These are phyloP conservation scores for Plectranthus barbatus DNA, from an alignment of 257 asterid genomes.

Conservation along the genomic window DNA sequence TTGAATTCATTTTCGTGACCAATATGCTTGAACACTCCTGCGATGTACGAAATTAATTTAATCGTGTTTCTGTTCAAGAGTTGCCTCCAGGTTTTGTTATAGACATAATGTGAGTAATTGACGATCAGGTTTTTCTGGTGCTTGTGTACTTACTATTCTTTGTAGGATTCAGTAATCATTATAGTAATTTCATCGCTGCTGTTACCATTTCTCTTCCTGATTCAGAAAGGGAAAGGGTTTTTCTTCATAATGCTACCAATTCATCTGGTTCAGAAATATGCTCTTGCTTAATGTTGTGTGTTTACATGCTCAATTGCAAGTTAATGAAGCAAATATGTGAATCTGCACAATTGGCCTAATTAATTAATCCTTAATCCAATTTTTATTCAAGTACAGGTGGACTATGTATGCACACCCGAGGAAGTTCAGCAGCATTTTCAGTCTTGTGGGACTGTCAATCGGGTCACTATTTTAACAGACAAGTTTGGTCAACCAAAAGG, in stretches of 20 bases:
- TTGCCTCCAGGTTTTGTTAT: neutral
- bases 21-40: neutral
- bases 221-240: neutral
- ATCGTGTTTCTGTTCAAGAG: neutral
- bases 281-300: neutral
- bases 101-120: neutral
- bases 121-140: neutral
- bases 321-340: neutral
- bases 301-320: neutral
- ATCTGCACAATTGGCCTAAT: neutral
- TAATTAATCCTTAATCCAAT: neutral
- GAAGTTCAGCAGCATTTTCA: slow-evolving; percentile 55
- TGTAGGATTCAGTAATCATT: neutral
- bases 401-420: slow-evolving; percentile 49
- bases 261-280: neutral
- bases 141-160: neutral
- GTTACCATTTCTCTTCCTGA: neutral
- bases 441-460: slow-evolving; percentile 48
- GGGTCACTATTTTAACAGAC: slow-evolving; percentile 45
- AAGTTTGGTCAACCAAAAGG: slow-evolving; percentile 51
- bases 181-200: neutral
- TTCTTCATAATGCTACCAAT: too few relatives aligned
- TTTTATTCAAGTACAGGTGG: slow-evolving; percentile 27
- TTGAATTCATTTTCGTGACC: neutral
- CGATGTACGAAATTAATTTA: neutral